Conservation (phyloP, 2,329 filamentous ascomycete species). For the Alternaria sp. region DNA sequence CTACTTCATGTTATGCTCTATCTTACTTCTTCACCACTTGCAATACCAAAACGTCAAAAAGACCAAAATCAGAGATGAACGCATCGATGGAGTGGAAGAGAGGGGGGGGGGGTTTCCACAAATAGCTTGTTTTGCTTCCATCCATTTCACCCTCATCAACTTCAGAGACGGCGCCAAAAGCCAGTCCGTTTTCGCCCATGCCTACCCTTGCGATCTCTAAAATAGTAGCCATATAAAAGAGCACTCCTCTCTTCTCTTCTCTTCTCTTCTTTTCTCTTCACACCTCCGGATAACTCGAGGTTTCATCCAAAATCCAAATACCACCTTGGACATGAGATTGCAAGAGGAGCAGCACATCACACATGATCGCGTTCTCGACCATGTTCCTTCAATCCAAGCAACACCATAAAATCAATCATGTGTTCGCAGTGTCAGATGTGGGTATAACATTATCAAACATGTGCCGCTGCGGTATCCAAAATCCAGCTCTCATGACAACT, state of each 20-base stretch:
- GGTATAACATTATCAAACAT: background rate
- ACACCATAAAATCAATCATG: fast-evolving
- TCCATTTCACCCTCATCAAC: background rate
- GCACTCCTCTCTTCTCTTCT: background rate
- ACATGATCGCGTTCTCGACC: too few species aligned
- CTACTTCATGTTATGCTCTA: background rate
- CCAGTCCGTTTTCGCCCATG: background rate
- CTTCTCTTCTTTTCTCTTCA: background rate
- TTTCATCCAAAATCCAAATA: background rate
- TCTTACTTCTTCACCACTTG: background rate
- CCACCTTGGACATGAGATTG: background rate
- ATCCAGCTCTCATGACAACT: background rate
- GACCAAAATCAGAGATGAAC: fast-evolving
- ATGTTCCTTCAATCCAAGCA: too few species aligned
- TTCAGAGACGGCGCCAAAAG: background rate
- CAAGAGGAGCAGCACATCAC: background rate
- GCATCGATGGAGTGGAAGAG: background rate
- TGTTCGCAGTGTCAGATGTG: background rate
- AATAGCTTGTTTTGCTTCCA: background rate
- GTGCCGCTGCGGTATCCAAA: background rate
- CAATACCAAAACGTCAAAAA: background rate
- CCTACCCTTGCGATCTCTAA: background rate
- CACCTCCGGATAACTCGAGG: background rate
- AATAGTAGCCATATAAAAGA: background rate
- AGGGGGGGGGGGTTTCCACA: fast-evolving